A percentile compares a stretch with the other conserved stretches of the same genome.
Conservation (phyloP, 2,329 filamentous ascomycete species). For the Grosmannia serpens region DNA sequence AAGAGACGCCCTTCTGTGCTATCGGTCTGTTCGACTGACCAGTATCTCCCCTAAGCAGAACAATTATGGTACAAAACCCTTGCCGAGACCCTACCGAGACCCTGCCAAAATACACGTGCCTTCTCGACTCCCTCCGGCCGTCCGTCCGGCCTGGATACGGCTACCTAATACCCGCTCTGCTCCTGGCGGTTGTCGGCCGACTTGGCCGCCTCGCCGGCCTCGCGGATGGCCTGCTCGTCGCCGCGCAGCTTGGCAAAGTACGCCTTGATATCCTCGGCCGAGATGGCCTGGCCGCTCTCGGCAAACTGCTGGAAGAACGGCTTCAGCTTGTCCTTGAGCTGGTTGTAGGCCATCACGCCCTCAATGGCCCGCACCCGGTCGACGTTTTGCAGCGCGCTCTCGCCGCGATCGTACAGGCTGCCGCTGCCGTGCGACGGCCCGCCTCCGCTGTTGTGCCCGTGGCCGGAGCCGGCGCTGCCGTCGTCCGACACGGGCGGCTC, state of each 20-base stretch:
- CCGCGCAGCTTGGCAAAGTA: constrained; percentile 93
- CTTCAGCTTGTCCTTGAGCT: constrained; percentile 92
- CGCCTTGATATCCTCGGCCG: constrained; percentile 89
- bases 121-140: not conserved
- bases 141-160: no score
- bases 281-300: constrained; percentile 76
- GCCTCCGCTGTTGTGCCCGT: constrained; percentile 41
- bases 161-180: constrained; percentile 39
- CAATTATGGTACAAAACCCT: no score
- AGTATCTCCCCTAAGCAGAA: no score
- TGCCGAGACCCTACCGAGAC: not conserved
- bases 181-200: constrained; percentile 31
- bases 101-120: not conserved
- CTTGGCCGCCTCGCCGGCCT: constrained; percentile 43
- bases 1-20: no score
- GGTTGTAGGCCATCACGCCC: constrained; percentile 96
- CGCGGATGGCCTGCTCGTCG: constrained; percentile 63
- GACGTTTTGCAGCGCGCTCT: constrained; percentile 82
- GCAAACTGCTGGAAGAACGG: constrained; percentile 89
- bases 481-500: constrained; percentile 75
- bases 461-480: constrained; percentile 41
- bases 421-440: constrained; percentile 59
- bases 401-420: constrained; percentile 79
- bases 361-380: constrained; percentile 91
- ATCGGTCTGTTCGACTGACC: no score